Evolutionary conservation across 2,329 filamentous ascomycete species (phyloP).

Genomic region (Biscogniauxia mediterranea): DNA sequence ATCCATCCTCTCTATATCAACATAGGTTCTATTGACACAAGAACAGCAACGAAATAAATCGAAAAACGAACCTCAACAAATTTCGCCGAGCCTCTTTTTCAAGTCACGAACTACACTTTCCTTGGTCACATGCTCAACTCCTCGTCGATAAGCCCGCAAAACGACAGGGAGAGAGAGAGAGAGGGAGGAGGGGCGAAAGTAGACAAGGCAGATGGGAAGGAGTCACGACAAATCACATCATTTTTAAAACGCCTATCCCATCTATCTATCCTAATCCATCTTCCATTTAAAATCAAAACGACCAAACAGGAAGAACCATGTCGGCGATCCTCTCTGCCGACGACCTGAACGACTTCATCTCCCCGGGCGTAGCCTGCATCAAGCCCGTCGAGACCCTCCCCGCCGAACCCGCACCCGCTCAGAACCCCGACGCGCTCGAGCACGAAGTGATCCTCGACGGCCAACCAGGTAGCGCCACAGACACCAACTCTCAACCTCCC

Average conservation of each 20-base stretch:
- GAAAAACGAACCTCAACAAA: too few relatives aligned
- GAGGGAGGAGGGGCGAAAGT: too few relatives aligned
- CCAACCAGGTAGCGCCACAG: slow-evolving; percentile 37
- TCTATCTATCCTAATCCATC: background rate
- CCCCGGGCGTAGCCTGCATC: slow-evolving; percentile 94
- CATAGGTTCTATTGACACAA: too few relatives aligned
- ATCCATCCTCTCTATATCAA: too few relatives aligned
- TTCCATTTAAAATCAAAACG: background rate
- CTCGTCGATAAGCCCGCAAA: too few relatives aligned
- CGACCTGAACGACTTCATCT: slow-evolving; percentile 98
- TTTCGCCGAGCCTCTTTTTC: too few relatives aligned
- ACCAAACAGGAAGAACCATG: slow-evolving; percentile 56
- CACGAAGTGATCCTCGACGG: background rate
- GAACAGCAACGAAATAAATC: too few relatives aligned
- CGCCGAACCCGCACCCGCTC: slow-evolving; percentile 46
- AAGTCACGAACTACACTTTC: too few relatives aligned
- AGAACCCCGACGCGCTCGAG: slow-evolving; percentile 11
- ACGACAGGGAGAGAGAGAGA: too few relatives aligned
- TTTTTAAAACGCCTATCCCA: background rate
- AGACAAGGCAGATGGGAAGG: too few relatives aligned
- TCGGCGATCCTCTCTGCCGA: slow-evolving; percentile 96
- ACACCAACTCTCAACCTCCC: slow-evolving; percentile 65
- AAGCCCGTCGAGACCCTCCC: slow-evolving; percentile 95
- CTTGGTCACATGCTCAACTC: too few relatives aligned
- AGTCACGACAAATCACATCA: background rate